Base-by-base conservation (phyloP, 2,329 filamentous ascomycete species). In the Lasiodiplodia sp. region DNA sequence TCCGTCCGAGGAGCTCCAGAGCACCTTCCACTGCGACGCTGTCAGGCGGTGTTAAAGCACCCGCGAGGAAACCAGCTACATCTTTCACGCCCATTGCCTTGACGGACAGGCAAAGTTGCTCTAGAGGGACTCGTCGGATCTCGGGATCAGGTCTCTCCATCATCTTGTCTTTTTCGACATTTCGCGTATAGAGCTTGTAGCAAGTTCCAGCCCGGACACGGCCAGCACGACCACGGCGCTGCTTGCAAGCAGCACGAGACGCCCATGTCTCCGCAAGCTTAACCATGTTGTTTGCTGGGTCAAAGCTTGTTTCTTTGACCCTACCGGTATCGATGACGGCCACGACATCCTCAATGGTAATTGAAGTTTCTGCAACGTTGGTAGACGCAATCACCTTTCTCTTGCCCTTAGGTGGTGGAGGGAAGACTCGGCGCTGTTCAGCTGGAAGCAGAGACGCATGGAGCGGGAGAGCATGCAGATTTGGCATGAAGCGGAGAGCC, bases 291-390 rank as follows among this genome's bases (percentile, higher is more conserved):
- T 91, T 97, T 71, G 91, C 87, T 0, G 93, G 89, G 77, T 98
- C 96, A 74, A 94, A 98, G 77, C 92, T 95, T 0, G 94, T 99
- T 80, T 99, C 95, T 77, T 99, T 99, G 69, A 99, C 96, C 66
- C 93, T 90, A 34, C 96, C 96, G 12, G 92, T 96, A 78, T 99
- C 96, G 71, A 99, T 95, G 56, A 99, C 96, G 2, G 93, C 95
- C 2, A 98, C 92, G 66, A 99, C 92, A 76, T 99, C 96, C 76
- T 97, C 94, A 70, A 99, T 99, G 0, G 96, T 99, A 78, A 99
- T 98, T 2, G 96, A 98, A 0, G 96, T 99, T 79, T 99, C 96
- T 2, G 96, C 96, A 2, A 99, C 95, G 75, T 99, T 99, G 55
- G 96, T 99, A 0, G 96, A 93, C 7, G 95, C 92, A 40, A 99